Base-by-base conservation (phyloP, 2,329 filamentous ascomycete genomes). In the Cladophialophora exuberans region DNA sequence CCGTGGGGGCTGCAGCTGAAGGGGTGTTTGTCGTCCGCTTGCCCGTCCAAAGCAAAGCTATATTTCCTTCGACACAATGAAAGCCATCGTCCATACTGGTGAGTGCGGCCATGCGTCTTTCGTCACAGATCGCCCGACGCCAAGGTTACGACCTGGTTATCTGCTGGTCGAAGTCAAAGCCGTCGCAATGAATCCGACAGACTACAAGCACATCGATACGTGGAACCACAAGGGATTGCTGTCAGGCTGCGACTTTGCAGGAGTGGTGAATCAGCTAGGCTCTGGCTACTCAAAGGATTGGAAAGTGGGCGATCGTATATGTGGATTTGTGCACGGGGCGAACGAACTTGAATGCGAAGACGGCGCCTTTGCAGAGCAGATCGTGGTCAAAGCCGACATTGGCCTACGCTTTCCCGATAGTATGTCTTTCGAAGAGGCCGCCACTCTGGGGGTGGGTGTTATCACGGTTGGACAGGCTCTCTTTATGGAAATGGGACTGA, bases 141-240 rank as follows among this genome's bases (percentile, higher is more conserved):
- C 76, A 7, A 66, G 67, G 38, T 64, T 79, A n/a, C 72, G 71
- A 4, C 72, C 76, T 41, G 62, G 74, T 54, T 82, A 79, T 61
- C 70, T 53, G 4, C 35, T 55, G 13, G 44, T 54, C 44, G 26
- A 52, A 7, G 36, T 46, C 5, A 20, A 28, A 10, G 47, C 46
- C 25, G 47, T 56, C 13, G 53, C 53, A 6, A 17, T 56, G 4
- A 53, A 53, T 26, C 50, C 50, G 2, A 47, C 42, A 31, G 50
- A 53, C 28, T 53, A 33, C 28, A 53, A 53, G 38, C 42, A 47
- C 41, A 47, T 53, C 17, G 13, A 46, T 28, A 65, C 65, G 1
- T 15, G 13, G 5, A 22, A 46, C n/a, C 26, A 10, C 4, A 65
- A 66, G 1, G 62, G 76, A 3, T 73, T 71, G 31, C 79, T 67